Evolutionary conservation across 495 filamentous ascomycete genomes (phyloP), one percentile per base, ranked within the genome.

Genomic region (Aspergillus sclerotiicarbonarius): DNA sequence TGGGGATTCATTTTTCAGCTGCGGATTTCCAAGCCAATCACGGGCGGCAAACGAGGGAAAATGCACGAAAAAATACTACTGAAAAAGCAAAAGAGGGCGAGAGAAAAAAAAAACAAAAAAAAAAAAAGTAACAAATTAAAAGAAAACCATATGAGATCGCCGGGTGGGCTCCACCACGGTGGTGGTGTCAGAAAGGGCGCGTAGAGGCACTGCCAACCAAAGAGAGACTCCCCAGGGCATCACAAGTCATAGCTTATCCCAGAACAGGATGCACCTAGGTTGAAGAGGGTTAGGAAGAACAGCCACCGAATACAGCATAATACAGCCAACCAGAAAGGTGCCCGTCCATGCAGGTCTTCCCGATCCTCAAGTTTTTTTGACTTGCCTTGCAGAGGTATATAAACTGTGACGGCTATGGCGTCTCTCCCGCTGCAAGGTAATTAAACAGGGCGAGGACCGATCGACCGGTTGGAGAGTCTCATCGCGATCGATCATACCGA

Each of bases 381-480:
- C 41, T 19, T 9, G 35, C 32, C 30, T 37, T 44, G 47, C 45
- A 51, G 31, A 25, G 25, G 16, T 18, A 39, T 33, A 20, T 49
- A 47, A 61, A 53, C 32, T 3, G 37, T 54, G 57, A 62, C 46
- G 56, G 62, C 51, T 60, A 60, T 56, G 60, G 60, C 56, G 50
- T 54, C 53, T 56, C 47, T 65, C 56, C 62, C 63, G 59, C 63
- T 65, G 63, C 63, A 65, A 60, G 63, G 63, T 51, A 50, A 54
- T 53, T 49, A 5, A 49, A 13, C 13, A 29, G 46, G 12, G 37
- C 37, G n/a, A 41, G 7, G 37, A 4, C n/a, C n/a, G 53, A 65
- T 62, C 45, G 50, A 45, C 54, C 16, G 29, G 2, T 55, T 12
- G 20, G 25, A 45, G 25, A 37, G 51, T 54, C 48, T 57, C 49